phyloP scores from a whole-genome alignment of 768 basidiomycete genomes.

The Trametes cingulata region DNA sequence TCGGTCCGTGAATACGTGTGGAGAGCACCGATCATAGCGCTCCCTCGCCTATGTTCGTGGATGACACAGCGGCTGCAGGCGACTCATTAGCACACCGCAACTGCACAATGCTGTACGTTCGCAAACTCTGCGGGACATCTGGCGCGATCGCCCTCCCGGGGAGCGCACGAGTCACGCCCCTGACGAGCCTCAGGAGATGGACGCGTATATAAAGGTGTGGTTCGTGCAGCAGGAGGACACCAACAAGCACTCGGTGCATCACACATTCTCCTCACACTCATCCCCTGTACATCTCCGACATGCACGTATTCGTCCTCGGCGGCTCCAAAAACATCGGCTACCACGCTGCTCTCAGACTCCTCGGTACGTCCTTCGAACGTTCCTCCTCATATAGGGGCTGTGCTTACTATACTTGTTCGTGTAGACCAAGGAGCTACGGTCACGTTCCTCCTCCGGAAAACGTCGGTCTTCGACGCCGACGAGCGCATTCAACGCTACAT shows the following conservation, averaged over 20 bases:
- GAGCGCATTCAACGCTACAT: conserved; percentile 52
- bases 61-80: no score
- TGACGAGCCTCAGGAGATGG: no score
- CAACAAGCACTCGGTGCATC: neutral
- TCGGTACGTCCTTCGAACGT: conserved; percentile 27
- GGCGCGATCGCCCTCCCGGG: no score
- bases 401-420: neutral
- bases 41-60: no score
- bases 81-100: no score
- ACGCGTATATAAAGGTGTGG: no score
- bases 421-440: conserved; percentile 59
- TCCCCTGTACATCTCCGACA: conserved; percentile 2
- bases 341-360: conserved; percentile 32
- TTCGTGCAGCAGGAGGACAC: no score
- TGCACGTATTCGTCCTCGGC: conserved; percentile 38
- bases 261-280: neutral
- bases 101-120: no score
- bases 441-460: conserved; percentile 61
- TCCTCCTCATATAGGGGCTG: neutral
- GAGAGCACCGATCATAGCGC: no score
- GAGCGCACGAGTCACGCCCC: no score
- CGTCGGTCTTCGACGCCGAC: conserved; percentile 54
- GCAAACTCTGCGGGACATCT: no score
- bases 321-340: conserved; percentile 45
- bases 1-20: no score